Base-by-base conservation (phyloP, 495 filamentous ascomycete genomes). In the Hyaloscypha bicolor region DNA sequence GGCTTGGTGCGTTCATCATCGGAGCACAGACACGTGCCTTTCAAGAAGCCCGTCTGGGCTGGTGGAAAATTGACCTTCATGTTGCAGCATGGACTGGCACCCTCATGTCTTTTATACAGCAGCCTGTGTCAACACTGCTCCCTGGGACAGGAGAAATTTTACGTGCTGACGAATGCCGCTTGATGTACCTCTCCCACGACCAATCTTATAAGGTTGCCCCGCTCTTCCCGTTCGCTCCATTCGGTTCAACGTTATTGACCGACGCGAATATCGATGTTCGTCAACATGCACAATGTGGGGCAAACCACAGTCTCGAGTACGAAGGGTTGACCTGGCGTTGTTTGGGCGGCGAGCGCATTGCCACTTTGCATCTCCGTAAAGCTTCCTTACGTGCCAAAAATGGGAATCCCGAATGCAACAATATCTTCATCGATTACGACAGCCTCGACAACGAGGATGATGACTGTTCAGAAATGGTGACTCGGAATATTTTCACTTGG, bases 201-300 rank as follows among this genome's bases (percentile, higher is more conserved):
- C 63, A 53, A 65, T 48, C 8, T 16, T 69, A 72, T 63, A 69
- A 63, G 30, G 45, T 61, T 48, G 58, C 67, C 19, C 67, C 70
- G n/a, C 66, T 72, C 58, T 72, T 67, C 58, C 70, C 67, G 60
- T 72, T 69, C 48, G 63, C 59, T 58, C 67, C 64, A 14, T 72
- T 70, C 53, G 67, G 70, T 62, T 67, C 70, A 58, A 67, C 64
- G 56, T 59, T 53, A 22, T 56, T 69, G 25, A 29, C 32, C 56
- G 60, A 70, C 42, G 70, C 64, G n/a, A 65, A 69, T 32, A 72
- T 72, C 32, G 67, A 70, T n/a, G 64, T 70, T 65, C 63, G 67
- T 67, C 42, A 65, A 63, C 67, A 72, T 70, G 61, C 61, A 52
- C 35, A 51, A 57, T 70, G 67, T 65, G 55, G 52, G 52, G 53